A percentile compares a stretch with the other conserved stretches of the same genome.
Conservation (phyloP, 257 asterid genomes). For the Jasminum sambac region DNA sequence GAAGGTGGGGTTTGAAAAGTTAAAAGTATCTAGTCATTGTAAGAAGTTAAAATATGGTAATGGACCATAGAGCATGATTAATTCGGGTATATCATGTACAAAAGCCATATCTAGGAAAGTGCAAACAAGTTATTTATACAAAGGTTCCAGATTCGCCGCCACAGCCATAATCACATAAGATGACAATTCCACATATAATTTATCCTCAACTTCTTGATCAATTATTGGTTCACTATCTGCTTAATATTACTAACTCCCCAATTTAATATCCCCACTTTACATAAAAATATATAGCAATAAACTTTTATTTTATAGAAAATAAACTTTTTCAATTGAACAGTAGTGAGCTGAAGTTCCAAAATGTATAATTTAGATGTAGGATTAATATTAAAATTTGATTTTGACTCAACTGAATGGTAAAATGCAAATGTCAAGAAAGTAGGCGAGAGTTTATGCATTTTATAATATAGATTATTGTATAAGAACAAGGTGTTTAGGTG, state of each 20-base stretch:
- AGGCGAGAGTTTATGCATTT: no score
- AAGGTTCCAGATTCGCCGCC: slow-evolving; percentile 58
- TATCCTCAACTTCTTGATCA: slow-evolving; percentile 24
- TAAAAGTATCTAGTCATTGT: slow-evolving; percentile 39
- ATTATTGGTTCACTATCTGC: slow-evolving; percentile 42
- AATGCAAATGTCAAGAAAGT: no score
- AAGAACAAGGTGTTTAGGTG: slow-evolving; percentile 24
- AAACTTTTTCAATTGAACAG: no score
- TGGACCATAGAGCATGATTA: slow-evolving; percentile 31
- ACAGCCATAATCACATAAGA: slow-evolving; percentile 42
- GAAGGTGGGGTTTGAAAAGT: neutral
- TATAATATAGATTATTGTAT: neutral
- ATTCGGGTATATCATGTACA: neutral
- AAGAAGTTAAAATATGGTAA: slow-evolving; percentile 14
- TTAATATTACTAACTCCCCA: neutral
- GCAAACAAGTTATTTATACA: slow-evolving; percentile 23
- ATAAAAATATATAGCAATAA: no score
- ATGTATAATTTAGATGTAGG: no score
- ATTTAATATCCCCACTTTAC: neutral
- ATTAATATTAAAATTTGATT: no score
- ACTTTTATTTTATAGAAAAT: no score
- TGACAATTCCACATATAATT: slow-evolving; percentile 28
- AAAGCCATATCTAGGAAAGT: slow-evolving; percentile 22
- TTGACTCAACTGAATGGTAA: no score
- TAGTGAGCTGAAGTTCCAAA: no score